Evolutionary conservation across 768 basidiomycete genomes (phyloP).

Genomic region (Lentinus tigrinus): DNA sequence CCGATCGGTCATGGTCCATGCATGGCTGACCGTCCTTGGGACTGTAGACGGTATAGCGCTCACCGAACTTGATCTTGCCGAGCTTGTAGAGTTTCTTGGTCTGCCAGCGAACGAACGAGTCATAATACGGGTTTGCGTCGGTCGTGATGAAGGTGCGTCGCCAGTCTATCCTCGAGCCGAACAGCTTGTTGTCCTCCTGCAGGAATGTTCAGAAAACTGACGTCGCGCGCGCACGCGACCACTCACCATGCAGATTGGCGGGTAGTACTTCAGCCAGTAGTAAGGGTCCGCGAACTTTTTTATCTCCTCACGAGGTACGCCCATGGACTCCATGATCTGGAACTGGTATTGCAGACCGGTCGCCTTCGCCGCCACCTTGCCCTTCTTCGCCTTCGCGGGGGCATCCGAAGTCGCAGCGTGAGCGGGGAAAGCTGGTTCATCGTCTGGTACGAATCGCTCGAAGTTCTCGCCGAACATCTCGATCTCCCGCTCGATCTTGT

Average conservation of each 20-base stretch:
- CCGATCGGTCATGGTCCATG: slow-evolving; percentile 98
- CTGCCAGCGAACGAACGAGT: slow-evolving; percentile 97
- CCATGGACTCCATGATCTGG: slow-evolving; percentile 96
- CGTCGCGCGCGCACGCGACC: background rate
- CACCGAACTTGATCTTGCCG: slow-evolving; percentile 96
- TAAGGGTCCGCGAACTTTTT: slow-evolving; percentile 96
- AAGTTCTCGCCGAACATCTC: slow-evolving; percentile 94
- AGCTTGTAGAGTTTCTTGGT: slow-evolving; percentile 86
- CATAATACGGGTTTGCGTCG: slow-evolving; percentile 95
- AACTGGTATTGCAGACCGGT: slow-evolving; percentile 96
- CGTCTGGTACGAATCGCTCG: slow-evolving; percentile 57
- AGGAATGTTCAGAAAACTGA: slow-evolving; percentile 20
- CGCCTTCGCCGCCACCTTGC: slow-evolving; percentile 89
- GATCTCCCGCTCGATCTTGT: slow-evolving; percentile 97
- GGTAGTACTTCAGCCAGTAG: slow-evolving; percentile 92
- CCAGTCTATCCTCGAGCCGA: slow-evolving; percentile 99
- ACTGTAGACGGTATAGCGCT: slow-evolving; percentile 97
- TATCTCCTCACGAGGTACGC: slow-evolving; percentile 84
- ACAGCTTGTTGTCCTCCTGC: slow-evolving; percentile 71
- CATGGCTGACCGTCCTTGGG: slow-evolving; percentile 99
- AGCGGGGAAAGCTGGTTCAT: slow-evolving; percentile 39
- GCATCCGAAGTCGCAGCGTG: slow-evolving; percentile 41
- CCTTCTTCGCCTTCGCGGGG: slow-evolving; percentile 72
- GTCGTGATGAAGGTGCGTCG: slow-evolving; percentile 93
- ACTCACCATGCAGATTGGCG: slow-evolving; percentile 86